Conservation (phyloP, 805 yeast genomes). For the Kodamaea kakaduensis region DNA sequence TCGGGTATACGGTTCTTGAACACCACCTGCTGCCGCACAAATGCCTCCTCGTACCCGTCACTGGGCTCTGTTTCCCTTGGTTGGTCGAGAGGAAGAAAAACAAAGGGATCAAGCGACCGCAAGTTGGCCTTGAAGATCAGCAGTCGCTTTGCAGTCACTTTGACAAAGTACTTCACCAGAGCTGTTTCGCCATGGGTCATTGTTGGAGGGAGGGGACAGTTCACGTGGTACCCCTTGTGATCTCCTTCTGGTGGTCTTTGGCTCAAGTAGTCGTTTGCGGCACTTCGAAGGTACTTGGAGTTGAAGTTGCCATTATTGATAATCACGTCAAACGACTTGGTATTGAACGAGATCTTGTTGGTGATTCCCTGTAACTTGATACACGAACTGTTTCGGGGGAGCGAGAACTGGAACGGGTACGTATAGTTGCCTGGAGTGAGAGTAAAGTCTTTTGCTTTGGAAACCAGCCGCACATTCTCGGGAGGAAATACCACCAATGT, state of each 20-base stretch:
- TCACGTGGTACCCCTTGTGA: slow-evolving; percentile 8
- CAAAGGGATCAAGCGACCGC: slow-evolving; percentile 47
- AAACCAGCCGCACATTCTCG: slow-evolving; percentile 41
- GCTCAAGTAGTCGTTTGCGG: neutral
- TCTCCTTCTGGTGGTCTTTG: slow-evolving; percentile 15
- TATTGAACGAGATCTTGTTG: slow-evolving; percentile 30
- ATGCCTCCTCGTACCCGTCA: slow-evolving; percentile 28
- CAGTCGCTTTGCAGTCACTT: slow-evolving; percentile 56
- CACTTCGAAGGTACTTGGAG: slow-evolving; percentile 7
- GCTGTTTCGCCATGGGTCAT: slow-evolving; percentile 34
- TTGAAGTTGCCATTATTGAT: slow-evolving; percentile 32
- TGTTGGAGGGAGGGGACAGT: slow-evolving; percentile 33
- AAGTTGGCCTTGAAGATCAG: slow-evolving; percentile 46
- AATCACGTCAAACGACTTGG: slow-evolving; percentile 14
- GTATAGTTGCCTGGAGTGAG: slow-evolving; percentile 48
- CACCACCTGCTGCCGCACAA: slow-evolving; percentile 39
- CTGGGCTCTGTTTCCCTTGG: neutral
- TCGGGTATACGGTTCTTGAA: slow-evolving; percentile 42
- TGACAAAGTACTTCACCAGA: slow-evolving; percentile 49
- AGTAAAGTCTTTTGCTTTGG: slow-evolving; percentile 42
- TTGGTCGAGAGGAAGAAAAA: slow-evolving; percentile 49
- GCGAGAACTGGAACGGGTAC: slow-evolving; percentile 45
- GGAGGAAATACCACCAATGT: slow-evolving; percentile 52
- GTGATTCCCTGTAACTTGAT: slow-evolving; percentile 30
- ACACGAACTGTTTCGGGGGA: slow-evolving; percentile 43